phyloP scores from a whole-genome alignment of 306 rosid genomes.

The Vigna mungo region DNA sequence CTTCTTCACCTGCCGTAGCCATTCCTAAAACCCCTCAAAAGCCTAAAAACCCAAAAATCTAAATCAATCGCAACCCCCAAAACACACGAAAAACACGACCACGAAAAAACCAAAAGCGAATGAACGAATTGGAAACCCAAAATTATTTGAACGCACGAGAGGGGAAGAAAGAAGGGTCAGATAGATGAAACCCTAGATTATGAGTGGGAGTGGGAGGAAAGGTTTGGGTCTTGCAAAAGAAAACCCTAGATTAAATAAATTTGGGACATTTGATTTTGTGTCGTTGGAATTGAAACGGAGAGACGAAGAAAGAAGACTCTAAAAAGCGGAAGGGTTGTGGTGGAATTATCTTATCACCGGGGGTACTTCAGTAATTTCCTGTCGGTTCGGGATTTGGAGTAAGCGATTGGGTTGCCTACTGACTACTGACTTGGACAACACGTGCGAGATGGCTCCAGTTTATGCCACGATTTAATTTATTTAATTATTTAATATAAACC shows the following conservation, averaged over 20 bases:
- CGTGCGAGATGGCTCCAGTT: conserved; percentile 26
- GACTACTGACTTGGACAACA: neutral
- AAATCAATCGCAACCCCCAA: conserved; percentile 18
- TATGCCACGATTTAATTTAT: too few species aligned
- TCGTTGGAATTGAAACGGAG: conserved; percentile 43
- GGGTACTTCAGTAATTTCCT: conserved; percentile 46
- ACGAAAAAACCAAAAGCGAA: conserved; percentile 30
- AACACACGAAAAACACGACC: neutral
- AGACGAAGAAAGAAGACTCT: conserved; percentile 30
- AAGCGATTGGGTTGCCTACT: neutral
- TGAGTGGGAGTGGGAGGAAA: neutral
- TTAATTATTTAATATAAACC: too few species aligned
- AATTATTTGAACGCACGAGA: neutral
- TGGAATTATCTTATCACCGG: conserved; percentile 36
- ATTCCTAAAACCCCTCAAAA: conserved; percentile 56
- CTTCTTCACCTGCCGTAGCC: conserved; percentile 69
- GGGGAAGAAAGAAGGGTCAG: too few species aligned
- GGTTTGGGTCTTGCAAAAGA: conserved; percentile 41
- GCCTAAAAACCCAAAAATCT: conserved; percentile 15
- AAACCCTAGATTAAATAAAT: conserved; percentile 64
- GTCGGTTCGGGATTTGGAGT: neutral
- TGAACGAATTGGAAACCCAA: conserved; percentile 38
- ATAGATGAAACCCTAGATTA: neutral
- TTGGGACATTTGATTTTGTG: conserved; percentile 23
- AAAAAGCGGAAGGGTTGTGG: neutral